Percentiles rank a stretch among this genome's conserved stretches.
Conservation (phyloP, 2,329 filamentous ascomycete genomes). For the Aspergillus melleus region DNA sequence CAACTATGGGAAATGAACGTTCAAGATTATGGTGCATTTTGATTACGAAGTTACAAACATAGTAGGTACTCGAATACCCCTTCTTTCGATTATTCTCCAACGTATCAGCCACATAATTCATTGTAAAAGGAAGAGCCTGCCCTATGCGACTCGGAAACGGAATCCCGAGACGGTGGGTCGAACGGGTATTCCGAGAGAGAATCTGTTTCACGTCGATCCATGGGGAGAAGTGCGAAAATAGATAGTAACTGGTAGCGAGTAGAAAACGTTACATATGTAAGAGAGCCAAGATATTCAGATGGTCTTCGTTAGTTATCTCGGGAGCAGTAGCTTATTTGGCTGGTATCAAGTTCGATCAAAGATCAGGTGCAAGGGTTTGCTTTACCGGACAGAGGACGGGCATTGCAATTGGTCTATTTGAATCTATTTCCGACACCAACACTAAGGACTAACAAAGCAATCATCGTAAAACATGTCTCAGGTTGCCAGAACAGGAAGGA, state of each 20-base stretch:
- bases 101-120: not conserved
- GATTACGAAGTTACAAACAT: too few relatives aligned
- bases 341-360: too few relatives aligned
- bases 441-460: not conserved
- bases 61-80: not conserved
- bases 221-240: not conserved
- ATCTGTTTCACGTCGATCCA: not conserved
- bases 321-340: too few relatives aligned
- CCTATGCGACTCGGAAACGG: slow-evolving; percentile 7
- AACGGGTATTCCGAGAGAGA: not conserved
- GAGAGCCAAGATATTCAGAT: too few relatives aligned
- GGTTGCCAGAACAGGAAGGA: not conserved
- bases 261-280: too few relatives aligned
- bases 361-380: too few relatives aligned
- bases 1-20: too few relatives aligned
- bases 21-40: too few relatives aligned
- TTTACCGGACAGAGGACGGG: too few relatives aligned
- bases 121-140: not conserved
- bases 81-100: not conserved
- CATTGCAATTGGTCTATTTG: not conserved
- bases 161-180: slow-evolving; percentile 8
- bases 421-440: not conserved
- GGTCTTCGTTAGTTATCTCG: too few relatives aligned
- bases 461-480: not conserved
- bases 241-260: too few relatives aligned